phyloP scores from a whole-genome alignment of 2,329 filamentous ascomycete species.

The Chaetomiaceae sp. region DNA sequence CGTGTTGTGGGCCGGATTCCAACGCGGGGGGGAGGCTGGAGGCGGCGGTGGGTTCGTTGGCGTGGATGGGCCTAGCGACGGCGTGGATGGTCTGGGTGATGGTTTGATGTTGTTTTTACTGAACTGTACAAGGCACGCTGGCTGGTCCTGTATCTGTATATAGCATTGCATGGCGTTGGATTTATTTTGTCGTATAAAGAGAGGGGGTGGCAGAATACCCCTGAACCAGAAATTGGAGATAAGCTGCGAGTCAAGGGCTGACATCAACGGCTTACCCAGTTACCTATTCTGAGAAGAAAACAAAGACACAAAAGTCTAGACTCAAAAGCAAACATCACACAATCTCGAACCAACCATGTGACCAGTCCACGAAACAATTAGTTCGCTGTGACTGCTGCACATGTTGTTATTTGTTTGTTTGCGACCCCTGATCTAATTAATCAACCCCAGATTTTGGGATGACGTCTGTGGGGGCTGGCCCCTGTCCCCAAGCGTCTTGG shows the following conservation, averaged over 20 bases:
- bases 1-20: slow-evolving; percentile 49
- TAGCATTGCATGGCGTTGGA: slow-evolving; percentile 24
- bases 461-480: slow-evolving; percentile 19
- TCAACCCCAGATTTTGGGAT: slow-evolving; percentile 10
- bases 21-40: slow-evolving; percentile 51
- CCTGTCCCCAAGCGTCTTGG: slow-evolving; percentile 5
- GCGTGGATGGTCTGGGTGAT: slow-evolving; percentile 19
- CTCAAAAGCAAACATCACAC: no score
- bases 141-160: neutral
- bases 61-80: slow-evolving; percentile 12
- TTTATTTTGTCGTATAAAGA: neutral
- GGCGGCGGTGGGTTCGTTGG: slow-evolving; percentile 2
- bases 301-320: no score
- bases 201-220: neutral
- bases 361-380: no score
- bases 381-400: no score
- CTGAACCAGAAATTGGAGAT: neutral
- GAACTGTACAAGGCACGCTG: no score
- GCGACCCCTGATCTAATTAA: slow-evolving; percentile 6
- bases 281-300: no score
- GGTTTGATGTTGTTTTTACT: no score
- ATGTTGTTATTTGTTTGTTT: neutral
- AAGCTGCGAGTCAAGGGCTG: neutral
- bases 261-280: neutral
- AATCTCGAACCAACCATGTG: no score